These are phyloP conservation scores for Neoarthrinium moseri DNA, from an alignment of 2,329 filamentous ascomycete species.

Conservation along the genomic window DNA sequence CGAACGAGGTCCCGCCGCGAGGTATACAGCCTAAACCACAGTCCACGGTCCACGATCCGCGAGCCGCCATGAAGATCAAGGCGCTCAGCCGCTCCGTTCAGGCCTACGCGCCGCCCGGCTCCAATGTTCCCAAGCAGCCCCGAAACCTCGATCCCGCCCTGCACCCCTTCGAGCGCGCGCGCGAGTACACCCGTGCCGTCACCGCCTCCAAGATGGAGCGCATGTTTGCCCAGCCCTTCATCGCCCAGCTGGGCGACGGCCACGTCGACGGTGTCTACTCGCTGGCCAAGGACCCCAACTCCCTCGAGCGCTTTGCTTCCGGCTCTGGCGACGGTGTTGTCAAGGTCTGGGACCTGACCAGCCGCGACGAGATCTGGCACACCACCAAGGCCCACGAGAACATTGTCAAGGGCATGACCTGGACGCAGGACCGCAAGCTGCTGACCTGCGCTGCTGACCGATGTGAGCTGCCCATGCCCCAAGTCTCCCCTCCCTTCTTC, in stretches of 20 bases:
- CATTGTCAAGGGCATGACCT: conserved; percentile 76
- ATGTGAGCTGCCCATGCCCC: too few species aligned
- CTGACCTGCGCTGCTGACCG: conserved; percentile 85
- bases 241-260: conserved; percentile 82
- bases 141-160: conserved; percentile 74
- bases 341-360: conserved; percentile 86
- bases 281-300: conserved; percentile 76
- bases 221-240: conserved; percentile 68
- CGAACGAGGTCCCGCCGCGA: too few species aligned
- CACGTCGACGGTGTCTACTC: conserved; percentile 90
- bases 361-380: conserved; percentile 69
- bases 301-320: conserved; percentile 73
- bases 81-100: conserved; percentile 65
- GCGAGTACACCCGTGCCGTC: conserved; percentile 68
- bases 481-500: too few species aligned
- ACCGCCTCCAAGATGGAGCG: conserved; percentile 50
- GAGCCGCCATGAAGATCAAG: conserved; percentile 52
- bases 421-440: conserved; percentile 82
- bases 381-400: conserved; percentile 86
- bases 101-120: conserved; percentile 65
- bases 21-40: too few species aligned
- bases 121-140: conserved; percentile 62
- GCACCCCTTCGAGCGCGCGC: conserved; percentile 86
- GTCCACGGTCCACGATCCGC: too few species aligned
- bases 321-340: conserved; percentile 85